A percentile compares a stretch with the other conserved stretches of the same genome.
Conservation (phyloP, 441 rosid genomes). For the Gossypium trilobum region DNA sequence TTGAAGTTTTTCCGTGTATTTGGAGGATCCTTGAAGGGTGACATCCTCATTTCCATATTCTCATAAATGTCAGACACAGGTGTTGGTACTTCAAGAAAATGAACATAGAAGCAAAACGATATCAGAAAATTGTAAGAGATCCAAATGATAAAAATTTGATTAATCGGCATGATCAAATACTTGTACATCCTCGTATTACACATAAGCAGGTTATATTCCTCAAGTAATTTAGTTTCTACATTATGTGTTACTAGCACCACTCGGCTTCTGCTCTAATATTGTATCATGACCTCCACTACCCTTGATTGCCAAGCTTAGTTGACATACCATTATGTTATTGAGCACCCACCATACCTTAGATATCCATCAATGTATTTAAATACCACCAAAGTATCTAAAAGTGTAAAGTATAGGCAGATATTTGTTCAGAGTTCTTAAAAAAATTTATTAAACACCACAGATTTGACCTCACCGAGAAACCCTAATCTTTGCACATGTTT, state of each 20-base stretch:
- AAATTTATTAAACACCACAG: neutral
- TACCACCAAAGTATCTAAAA: neutral
- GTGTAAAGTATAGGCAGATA: neutral
- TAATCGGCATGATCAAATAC: neutral
- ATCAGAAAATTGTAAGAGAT: neutral
- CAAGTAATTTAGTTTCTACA: neutral
- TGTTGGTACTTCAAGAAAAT: neutral
- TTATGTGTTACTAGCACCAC: neutral
- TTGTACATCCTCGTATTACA: neutral
- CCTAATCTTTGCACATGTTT: neutral
- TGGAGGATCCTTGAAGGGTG: neutral
- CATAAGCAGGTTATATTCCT: neutral
- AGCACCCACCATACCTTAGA: neutral
- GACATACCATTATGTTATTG: neutral
- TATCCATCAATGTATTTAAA: neutral
- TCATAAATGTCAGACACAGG: neutral
- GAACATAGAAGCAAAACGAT: neutral
- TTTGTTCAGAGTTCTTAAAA: neutral
- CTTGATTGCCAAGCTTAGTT: neutral
- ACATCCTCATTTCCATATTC: neutral
- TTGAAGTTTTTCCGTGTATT: neutral
- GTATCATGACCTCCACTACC: neutral
- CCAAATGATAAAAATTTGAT: neutral
- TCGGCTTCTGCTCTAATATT: neutral
- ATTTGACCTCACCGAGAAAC: neutral